A percentile compares a stretch with the other conserved stretches of the same genome.
phyloP scores from a whole-genome alignment of 352 stramenopile species.

The Phytophthora tubulina region DNA sequence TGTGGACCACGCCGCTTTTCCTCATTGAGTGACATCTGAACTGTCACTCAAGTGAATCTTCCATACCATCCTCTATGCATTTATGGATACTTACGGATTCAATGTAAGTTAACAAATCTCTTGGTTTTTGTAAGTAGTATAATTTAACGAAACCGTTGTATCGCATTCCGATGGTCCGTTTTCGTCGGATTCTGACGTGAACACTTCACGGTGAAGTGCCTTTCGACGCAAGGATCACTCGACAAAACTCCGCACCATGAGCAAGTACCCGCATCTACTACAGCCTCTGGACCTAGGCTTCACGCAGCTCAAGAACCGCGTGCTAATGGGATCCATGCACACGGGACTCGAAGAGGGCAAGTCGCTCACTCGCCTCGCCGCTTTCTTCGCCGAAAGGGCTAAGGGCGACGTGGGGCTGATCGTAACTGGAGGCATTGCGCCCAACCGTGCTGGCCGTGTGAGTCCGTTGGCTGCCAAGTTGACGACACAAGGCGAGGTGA shows the following conservation, averaged over 20 bases:
- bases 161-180: constrained; percentile 3
- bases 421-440: constrained; percentile 94
- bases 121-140: neutral
- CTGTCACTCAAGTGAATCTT: neutral
- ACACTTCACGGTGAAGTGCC: no score
- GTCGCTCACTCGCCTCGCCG: constrained; percentile 86
- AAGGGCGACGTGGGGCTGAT: constrained; percentile 95
- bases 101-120: neutral
- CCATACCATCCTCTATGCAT: neutral
- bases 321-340: constrained; percentile 95
- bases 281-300: constrained; percentile 84
- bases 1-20: neutral
- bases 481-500: constrained; percentile 89
- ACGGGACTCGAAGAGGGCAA: constrained; percentile 90
- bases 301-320: constrained; percentile 86
- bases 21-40: neutral
- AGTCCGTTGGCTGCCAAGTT: constrained; percentile 95
- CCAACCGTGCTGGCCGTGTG: constrained; percentile 94
- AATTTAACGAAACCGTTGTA: neutral
- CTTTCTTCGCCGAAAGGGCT: constrained; percentile 95
- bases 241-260: constrained; percentile 36
- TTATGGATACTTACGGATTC: neutral
- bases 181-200: constrained; percentile 28
- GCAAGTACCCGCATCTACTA: constrained; percentile 83
- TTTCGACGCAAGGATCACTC: neutral